These are phyloP conservation scores for Euphorbia neoarborescens DNA, from an alignment of 441 rosid genomes.

Conservation along the genomic window DNA sequence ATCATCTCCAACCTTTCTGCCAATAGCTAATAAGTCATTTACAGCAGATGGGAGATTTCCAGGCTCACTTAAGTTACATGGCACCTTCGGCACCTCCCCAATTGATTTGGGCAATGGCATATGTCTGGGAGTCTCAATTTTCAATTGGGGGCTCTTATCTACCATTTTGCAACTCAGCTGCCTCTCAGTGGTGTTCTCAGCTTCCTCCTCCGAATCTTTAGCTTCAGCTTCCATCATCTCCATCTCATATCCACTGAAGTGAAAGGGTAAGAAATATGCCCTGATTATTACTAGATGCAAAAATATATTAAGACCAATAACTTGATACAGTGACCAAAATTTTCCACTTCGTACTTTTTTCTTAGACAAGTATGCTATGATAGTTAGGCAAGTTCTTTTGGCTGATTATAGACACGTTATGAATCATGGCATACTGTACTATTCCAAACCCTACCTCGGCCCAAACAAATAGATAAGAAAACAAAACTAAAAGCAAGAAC, in stretches of 20 bases:
- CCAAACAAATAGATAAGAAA: not conserved
- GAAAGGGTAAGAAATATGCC: constrained; percentile 8
- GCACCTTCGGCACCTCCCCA: constrained; percentile 24
- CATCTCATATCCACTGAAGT: constrained; percentile 65
- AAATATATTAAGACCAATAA: not conserved
- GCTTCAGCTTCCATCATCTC: constrained; percentile 84
- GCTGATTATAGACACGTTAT: not conserved
- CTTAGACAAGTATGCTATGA: not conserved
- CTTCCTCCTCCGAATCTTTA: constrained; percentile 82
- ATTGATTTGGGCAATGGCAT: constrained; percentile 27
- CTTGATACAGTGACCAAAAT: not conserved
- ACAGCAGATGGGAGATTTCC: constrained; percentile 25
- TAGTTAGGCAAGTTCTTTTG: not conserved
- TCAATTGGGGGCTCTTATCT: constrained; percentile 41
- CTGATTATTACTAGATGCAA: not conserved
- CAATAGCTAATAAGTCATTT: constrained; percentile 30
- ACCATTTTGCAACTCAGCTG: constrained; percentile 25
- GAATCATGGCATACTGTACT: not conserved
- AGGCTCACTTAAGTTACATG: constrained; percentile 18
- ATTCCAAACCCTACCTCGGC: not conserved
- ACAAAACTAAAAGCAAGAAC: not conserved
- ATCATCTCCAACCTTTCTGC: constrained; percentile 24
- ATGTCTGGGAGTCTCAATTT: constrained; percentile 29
- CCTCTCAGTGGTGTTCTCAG: constrained; percentile 32
- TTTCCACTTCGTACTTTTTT: not conserved